A percentile compares a stretch with the other conserved stretches of the same genome.
Conservation (phyloP, 345 rosid species). For the Dimocarpus longan region DNA sequence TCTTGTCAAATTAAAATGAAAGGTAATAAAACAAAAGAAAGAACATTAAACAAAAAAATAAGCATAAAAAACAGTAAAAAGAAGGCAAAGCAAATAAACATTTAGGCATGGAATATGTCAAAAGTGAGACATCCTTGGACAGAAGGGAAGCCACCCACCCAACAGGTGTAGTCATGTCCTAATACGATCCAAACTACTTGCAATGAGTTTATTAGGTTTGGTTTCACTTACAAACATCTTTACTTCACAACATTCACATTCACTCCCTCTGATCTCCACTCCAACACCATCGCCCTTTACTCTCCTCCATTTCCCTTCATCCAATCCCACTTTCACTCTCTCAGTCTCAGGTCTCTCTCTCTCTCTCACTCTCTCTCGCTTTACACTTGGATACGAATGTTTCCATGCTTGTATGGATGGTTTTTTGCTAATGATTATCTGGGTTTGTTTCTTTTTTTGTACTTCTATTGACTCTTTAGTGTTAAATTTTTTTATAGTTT, state of each 20-base stretch:
- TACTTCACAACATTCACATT: not conserved
- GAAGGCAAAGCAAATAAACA: not conserved
- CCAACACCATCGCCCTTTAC: not conserved
- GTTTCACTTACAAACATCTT: conserved; percentile 4
- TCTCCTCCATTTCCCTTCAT: not conserved
- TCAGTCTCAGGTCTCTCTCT: conserved; percentile 27
- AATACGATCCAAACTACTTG: not conserved
- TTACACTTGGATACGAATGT: not conserved
- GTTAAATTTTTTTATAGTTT: not conserved
- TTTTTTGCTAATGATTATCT: conserved; percentile 1
- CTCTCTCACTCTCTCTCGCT: conserved; percentile 11
- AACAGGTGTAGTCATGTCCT: not conserved
- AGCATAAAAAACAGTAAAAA: not conserved
- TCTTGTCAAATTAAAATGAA: not conserved
- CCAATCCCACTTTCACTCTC: conserved; percentile 7
- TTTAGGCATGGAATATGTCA: not conserved
- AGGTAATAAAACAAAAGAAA: not conserved
- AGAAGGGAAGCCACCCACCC: not conserved
- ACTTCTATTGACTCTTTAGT: not conserved
- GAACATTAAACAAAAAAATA: too few species aligned
- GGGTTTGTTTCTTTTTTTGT: conserved; percentile 12
- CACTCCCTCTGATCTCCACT: conserved; percentile 10
- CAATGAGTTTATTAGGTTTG: conserved; percentile 24
- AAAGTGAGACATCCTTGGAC: too few species aligned
- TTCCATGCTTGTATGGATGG: not conserved